Base-by-base conservation (phyloP, 1,284 basidiomycete species). In the Ustilago vetiveriae region DNA sequence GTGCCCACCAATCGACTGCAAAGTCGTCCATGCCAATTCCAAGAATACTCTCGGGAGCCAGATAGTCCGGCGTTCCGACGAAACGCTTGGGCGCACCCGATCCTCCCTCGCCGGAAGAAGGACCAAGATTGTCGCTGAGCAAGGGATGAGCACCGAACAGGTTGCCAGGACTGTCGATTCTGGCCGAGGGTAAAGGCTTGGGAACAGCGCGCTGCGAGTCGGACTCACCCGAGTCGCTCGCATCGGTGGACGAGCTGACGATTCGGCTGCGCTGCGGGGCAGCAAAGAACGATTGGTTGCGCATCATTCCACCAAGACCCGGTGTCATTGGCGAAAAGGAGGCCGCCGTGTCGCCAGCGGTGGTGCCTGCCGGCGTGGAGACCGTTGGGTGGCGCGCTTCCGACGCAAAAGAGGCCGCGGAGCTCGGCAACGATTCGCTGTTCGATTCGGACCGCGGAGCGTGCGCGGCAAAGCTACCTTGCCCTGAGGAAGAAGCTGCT, bases 1-100 rank as follows among this genome's bases (percentile, higher is more conserved):
- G 87, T 14, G 96, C 96, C 96, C 96, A 99, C 94, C 96, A 99
- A 84, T 99, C 96, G 64, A 98, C 96, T 14, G 90, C 89, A 37
- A 90, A 90, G 83, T 98, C 94, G 80, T 98, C 95, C 49, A 92
- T 92, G 45, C 94, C 91, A 68, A 98, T 87, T 63, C 96, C 96
- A 51, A 98, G 87, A 64, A 98, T 97, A 41, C 92, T 95, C 83
- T 98, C 94, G 0, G 94, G 94, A 4, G 94, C 92, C 36, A 98
- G 87, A 82, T 98, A 98, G 83, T 98, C 94, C 4, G 95, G 95
- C 2, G 94, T 98, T 14, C 94, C 94, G 9, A 96, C 94, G 75
- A 98, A 93, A 16, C 62, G 63, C 29, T 72, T 65, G 22, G 30
- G 50, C 7, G 38, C 37, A 21, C 41, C 45, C 19, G 74, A 86